Base-by-base conservation (phyloP, 306 rosid genomes). In the Cicer judaicum region DNA sequence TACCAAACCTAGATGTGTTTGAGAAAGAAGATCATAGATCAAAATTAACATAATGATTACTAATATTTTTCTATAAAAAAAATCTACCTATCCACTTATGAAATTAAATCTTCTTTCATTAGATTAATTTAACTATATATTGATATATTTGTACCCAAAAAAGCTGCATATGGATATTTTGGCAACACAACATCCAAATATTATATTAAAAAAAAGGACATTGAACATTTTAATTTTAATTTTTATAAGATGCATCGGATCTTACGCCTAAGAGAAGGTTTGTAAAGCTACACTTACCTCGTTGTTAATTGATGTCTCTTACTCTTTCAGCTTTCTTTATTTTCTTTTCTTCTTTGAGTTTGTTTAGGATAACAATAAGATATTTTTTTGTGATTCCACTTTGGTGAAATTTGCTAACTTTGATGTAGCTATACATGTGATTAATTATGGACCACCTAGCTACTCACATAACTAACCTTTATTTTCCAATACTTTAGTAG, bases 181-280 rank as follows among this genome's bases (percentile, higher is more conserved):
- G 16, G 64, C 42, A 24, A 42, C 64, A 59, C 1, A 59, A 29
- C 64, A 57, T 57, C 14, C 64, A 57, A 7, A 57, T 34, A 59
- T 59, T 59, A 29, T 29, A 59, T 34, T 29, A 34, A 60, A 57
- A 60, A 34, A 60, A 57, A 60, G 36, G 64, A 59, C 18, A 6
- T 60, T 24, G 42, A 67, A 34, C 11, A 67, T 36, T 47, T 65
- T 3, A 64, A 9, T 41, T 43, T 19, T 7, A 64, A 12, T 15
- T 67, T 68, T 7, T 47, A 21, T 68, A 21, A 47, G 24, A 47
- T 46, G 56, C 73, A 68, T 68, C 29, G 73, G 73, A 68, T 68
- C 73, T 50, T 47, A 46, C 73, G 7, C 57, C 73, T 7, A 12
- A 68, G 59, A 68, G 73, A 67, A 47, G 57, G 72, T 46, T 67